A percentile compares a stretch with the other conserved stretches of the same genome.
These are phyloP conservation scores for Penicillium pancosmium DNA, from an alignment of 495 filamentous ascomycete genomes.

Conservation along the genomic window DNA sequence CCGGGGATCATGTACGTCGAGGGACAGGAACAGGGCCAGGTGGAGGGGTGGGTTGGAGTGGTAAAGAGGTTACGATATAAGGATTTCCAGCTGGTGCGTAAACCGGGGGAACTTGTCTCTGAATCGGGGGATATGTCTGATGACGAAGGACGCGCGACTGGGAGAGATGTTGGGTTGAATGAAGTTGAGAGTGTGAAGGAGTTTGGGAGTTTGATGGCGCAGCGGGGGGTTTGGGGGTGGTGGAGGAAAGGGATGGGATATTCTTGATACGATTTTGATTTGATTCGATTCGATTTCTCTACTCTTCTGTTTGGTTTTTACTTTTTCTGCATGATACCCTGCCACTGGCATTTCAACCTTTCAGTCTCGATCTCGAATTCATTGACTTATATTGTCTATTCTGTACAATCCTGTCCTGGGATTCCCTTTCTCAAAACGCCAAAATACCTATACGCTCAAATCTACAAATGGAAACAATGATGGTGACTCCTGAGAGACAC, in stretches of 20 bases:
- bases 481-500: background rate
- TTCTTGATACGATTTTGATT: constrained; percentile 16
- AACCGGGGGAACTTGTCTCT: constrained; percentile 31
- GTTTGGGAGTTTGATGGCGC: constrained; percentile 46
- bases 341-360: background rate
- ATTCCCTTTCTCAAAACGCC: background rate
- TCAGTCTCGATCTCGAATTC: background rate
- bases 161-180: constrained; percentile 22
- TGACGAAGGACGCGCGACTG: background rate
- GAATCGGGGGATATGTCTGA: constrained; percentile 8
- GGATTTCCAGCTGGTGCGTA: constrained; percentile 50
- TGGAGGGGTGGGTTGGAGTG: constrained; percentile 56
- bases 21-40: constrained; percentile 52
- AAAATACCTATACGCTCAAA: background rate
- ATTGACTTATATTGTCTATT: background rate
- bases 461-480: background rate
- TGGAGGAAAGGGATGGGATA: constrained; percentile 56
- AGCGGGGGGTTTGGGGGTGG: constrained; percentile 48
- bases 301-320: background rate
- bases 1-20: constrained; percentile 83
- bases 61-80: constrained; percentile 56
- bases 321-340: constrained; percentile 7
- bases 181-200: constrained; percentile 51
- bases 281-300: background rate
- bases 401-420: background rate